These are phyloP conservation scores for Cytospora piceae DNA, from an alignment of 2,329 filamentous ascomycete species.

Conservation along the genomic window DNA sequence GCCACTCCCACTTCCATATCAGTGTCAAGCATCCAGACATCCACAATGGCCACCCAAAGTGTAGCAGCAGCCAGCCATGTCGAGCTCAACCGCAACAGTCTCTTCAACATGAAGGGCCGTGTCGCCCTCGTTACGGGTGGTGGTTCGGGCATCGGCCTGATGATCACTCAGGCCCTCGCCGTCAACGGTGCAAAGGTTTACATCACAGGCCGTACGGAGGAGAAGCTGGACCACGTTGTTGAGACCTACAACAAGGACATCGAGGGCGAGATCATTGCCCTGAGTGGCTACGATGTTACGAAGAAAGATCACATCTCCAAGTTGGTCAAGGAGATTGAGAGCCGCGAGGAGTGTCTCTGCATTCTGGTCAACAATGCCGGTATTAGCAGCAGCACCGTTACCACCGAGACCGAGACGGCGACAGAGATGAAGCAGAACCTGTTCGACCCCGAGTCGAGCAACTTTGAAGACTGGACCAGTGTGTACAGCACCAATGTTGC, in stretches of 20 bases:
- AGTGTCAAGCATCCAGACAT: conserved; percentile 2
- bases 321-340: conserved; percentile 60
- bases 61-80: conserved; percentile 36
- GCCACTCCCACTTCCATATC: not conserved
- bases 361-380: conserved; percentile 73
- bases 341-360: conserved; percentile 61
- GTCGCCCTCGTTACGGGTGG: conserved; percentile 50
- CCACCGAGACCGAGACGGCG: conserved; percentile 57
- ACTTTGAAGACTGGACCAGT: conserved; percentile 71
- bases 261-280: conserved; percentile 60
- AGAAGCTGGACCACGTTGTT: conserved; percentile 64
- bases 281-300: conserved; percentile 63
- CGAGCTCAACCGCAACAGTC: conserved; percentile 47
- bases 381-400: conserved; percentile 59
- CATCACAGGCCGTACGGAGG: conserved; percentile 67
- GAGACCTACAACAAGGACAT: conserved; percentile 59
- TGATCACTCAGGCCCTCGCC: conserved; percentile 38
- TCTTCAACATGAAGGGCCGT: conserved; percentile 51
- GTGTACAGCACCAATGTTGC: conserved; percentile 78
- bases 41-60: conserved; percentile 38
- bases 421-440: conserved; percentile 60
- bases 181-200: conserved; percentile 54
- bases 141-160: conserved; percentile 41
- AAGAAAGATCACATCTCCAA: conserved; percentile 61
- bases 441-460: conserved; percentile 64